Conservation (phyloP, 2,329 filamentous ascomycete species). For the Ophiocordyceps camponoti-saundersi region DNA sequence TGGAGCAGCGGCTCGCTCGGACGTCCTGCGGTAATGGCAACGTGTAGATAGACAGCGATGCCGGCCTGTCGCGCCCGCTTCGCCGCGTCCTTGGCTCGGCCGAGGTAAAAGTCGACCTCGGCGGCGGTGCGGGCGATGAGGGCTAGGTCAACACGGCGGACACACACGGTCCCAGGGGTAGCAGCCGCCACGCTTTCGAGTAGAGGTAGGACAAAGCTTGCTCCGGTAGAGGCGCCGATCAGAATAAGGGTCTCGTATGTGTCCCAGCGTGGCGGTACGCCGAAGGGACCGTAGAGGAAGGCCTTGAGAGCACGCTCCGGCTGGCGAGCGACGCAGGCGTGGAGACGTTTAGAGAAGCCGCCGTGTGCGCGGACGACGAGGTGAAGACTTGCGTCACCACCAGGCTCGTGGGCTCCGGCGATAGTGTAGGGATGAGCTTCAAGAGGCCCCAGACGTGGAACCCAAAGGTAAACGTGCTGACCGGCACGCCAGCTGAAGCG, state of each 20-base stretch:
- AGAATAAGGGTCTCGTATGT: constrained; percentile 42
- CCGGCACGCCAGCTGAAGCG: constrained; percentile 42
- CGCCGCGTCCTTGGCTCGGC: constrained; percentile 27
- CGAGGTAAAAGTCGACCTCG: constrained; percentile 38
- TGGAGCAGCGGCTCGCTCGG: not conserved
- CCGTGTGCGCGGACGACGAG: constrained; percentile 37
- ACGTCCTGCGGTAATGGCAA: constrained; percentile 30
- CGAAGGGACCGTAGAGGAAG: constrained; percentile 40
- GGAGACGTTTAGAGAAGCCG: constrained; percentile 39
- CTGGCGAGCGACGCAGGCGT: constrained; percentile 24
- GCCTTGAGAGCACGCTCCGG: constrained; percentile 13
- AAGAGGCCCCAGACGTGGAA: constrained; percentile 33
- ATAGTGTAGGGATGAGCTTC: constrained; percentile 47
- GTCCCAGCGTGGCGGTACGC: constrained; percentile 36
- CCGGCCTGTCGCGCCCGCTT: constrained; percentile 22
- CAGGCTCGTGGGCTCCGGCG: constrained; percentile 33
- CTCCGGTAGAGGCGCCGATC: constrained; percentile 45
- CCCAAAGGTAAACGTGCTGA: constrained; percentile 44
- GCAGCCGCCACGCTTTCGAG: constrained; percentile 34
- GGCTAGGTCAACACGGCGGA: constrained; percentile 34
- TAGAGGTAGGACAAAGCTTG: constrained; percentile 43
- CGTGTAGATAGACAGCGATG: constrained; percentile 31
- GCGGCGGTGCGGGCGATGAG: constrained; percentile 32
- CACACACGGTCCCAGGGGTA: constrained; percentile 24
- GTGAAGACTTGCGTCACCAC: constrained; percentile 38